These are phyloP conservation scores for Pleurostoma richardsiae DNA, from an alignment of 2,329 filamentous ascomycete genomes.

Conservation along the genomic window DNA sequence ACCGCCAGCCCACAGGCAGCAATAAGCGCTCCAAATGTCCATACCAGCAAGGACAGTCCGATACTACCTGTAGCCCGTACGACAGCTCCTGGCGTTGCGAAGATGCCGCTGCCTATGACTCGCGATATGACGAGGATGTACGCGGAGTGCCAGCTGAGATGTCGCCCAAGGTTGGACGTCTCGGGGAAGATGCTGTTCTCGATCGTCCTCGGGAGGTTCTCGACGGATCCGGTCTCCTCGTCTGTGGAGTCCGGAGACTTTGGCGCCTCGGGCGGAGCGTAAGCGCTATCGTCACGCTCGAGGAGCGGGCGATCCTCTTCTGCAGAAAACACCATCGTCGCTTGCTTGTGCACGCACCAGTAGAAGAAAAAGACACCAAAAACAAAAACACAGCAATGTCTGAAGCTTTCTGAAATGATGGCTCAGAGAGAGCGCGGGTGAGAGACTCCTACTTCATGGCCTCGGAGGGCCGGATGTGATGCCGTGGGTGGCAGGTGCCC, in stretches of 20 bases:
- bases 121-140: conserved; percentile 65
- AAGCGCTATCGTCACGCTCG: background rate
- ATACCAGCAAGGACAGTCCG: conserved; percentile 56
- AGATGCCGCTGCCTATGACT: conserved; percentile 67
- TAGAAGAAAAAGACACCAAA: no score
- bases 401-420: no score
- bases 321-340: no score
- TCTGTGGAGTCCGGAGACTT: background rate
- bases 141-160: conserved; percentile 56
- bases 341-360: no score
- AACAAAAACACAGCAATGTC: no score
- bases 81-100: conserved; percentile 66
- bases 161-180: conserved; percentile 52
- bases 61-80: conserved; percentile 62
- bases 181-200: conserved; percentile 58
- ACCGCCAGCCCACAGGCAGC: conserved; percentile 58
- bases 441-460: no score
- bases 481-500: no score
- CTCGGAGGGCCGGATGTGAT: no score
- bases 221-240: background rate
- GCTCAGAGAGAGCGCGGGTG: no score
- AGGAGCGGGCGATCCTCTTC: background rate
- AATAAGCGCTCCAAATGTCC: conserved; percentile 57
- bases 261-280: background rate
- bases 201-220: conserved; percentile 22